Evolutionary conservation across 768 basidiomycete genomes (phyloP).

Genomic region (Russula virescens): DNA sequence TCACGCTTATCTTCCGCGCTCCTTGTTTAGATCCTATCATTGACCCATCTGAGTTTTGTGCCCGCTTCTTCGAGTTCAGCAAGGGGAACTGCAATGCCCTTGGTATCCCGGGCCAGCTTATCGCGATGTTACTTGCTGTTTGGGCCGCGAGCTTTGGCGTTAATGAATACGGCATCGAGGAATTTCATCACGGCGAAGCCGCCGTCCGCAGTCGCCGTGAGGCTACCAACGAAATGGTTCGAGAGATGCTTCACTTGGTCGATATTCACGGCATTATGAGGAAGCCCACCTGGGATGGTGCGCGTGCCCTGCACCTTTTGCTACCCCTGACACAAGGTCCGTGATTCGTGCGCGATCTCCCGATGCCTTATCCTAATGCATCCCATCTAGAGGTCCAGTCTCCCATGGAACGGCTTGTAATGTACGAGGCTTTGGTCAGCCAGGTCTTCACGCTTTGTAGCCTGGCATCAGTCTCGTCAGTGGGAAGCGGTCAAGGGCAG

Average conservation of each 20-base stretch:
- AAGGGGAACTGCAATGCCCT: conserved; percentile 55
- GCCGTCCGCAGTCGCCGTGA: conserved; percentile 43
- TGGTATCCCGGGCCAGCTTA: conserved; percentile 65
- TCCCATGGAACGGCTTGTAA: conserved; percentile 46
- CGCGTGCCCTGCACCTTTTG: conserved; percentile 69
- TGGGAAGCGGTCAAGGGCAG: conserved; percentile 45
- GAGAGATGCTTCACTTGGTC: conserved; percentile 71
- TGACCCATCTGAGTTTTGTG: conserved; percentile 71
- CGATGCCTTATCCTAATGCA: conserved; percentile 11
- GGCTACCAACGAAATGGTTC: conserved; percentile 61
- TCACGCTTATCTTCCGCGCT: not conserved
- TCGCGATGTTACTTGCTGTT: conserved; percentile 73
- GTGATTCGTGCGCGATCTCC: conserved; percentile 23
- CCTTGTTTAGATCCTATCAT: conserved; percentile 67
- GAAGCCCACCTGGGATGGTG: conserved; percentile 82
- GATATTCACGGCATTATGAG: conserved; percentile 76
- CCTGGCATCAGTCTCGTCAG: conserved; percentile 39
- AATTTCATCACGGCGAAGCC: conserved; percentile 32
- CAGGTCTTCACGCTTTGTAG: conserved; percentile 76
- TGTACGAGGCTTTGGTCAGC: conserved; percentile 78
- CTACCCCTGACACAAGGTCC: conserved; percentile 82
- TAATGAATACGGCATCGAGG: conserved; percentile 66
- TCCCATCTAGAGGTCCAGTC: conserved; percentile 36
- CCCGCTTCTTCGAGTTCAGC: conserved; percentile 61
- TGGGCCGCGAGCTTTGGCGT: conserved; percentile 91